Percentiles rank a stretch among this genome's conserved stretches.
phyloP scores from a whole-genome alignment of 371 early-diverging fungal species.

The Mortierella sp. region DNA sequence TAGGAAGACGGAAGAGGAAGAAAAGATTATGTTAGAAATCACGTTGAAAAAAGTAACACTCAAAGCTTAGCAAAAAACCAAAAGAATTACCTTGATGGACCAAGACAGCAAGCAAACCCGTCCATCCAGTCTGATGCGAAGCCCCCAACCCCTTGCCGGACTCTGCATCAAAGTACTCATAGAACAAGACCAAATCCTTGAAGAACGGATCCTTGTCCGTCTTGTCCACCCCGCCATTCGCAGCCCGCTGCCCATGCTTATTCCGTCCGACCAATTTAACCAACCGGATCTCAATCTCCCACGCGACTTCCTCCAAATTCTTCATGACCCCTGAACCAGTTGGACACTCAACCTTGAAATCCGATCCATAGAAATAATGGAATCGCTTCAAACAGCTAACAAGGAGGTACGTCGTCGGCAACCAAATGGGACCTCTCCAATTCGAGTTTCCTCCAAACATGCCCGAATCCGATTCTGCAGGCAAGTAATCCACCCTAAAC shows the following conservation, averaged over 20 bases:
- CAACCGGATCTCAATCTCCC: constrained; percentile 48
- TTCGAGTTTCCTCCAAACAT: constrained; percentile 59
- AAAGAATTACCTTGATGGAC: constrained; percentile 21
- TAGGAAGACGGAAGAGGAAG: not conserved
- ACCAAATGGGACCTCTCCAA: constrained; percentile 56
- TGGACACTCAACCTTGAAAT: constrained; percentile 56
- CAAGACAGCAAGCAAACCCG: constrained; percentile 58
- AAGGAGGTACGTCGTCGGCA: constrained; percentile 48
- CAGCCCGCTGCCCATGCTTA: constrained; percentile 43
- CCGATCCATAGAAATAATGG: constrained; percentile 51
- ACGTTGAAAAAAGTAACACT: not conserved
- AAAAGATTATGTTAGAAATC: not conserved
- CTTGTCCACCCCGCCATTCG: constrained; percentile 56
- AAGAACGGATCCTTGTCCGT: constrained; percentile 51
- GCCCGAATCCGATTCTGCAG: constrained; percentile 59
- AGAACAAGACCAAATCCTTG: constrained; percentile 61
- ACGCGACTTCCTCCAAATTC: constrained; percentile 44
- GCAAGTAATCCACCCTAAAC: constrained; percentile 60
- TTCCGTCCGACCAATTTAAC: constrained; percentile 36
- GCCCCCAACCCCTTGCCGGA: constrained; percentile 64
- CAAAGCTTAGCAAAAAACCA: not conserved
- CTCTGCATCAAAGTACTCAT: constrained; percentile 65
- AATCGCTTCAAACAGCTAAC: constrained; percentile 40
- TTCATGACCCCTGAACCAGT: constrained; percentile 42
- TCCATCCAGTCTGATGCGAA: constrained; percentile 67